A percentile compares a stretch with the other conserved stretches of the same genome.
These are phyloP conservation scores for Rhexocercosporidium sp. DNA, from an alignment of 2,329 filamentous ascomycete species.

Conservation along the genomic window DNA sequence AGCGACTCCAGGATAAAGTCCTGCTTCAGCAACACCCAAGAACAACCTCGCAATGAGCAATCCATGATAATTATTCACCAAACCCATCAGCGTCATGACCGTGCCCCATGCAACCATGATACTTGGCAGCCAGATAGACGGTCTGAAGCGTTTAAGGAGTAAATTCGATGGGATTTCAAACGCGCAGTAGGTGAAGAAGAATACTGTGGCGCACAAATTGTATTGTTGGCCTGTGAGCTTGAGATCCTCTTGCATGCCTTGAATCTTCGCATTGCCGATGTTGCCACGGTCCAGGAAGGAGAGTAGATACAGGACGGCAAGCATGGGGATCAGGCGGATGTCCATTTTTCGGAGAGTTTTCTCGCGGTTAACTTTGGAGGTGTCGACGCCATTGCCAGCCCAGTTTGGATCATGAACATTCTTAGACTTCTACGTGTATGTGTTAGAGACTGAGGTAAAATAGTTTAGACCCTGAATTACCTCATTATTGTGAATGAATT, in stretches of 20 bases:
- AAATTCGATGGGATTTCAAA: conserved; percentile 70
- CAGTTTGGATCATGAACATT: conserved; percentile 17
- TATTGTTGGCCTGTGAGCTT: conserved; percentile 50
- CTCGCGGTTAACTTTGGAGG: conserved; percentile 24
- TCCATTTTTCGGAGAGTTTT: conserved; percentile 55
- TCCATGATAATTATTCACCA: conserved; percentile 68
- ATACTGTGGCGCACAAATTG: conserved; percentile 41
- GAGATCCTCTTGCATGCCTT: conserved; percentile 65
- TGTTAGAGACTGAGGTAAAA: background rate
- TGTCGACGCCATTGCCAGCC: conserved; percentile 24
- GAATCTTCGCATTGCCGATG: conserved; percentile 73
- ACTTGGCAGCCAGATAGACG: conserved; percentile 66
- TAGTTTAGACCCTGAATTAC: background rate
- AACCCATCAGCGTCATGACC: conserved; percentile 69
- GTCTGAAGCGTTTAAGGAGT: conserved; percentile 46
- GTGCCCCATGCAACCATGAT: conserved; percentile 70
- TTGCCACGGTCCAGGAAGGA: conserved; percentile 75
- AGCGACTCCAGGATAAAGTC: conserved; percentile 43
- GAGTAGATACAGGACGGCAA: conserved; percentile 74
- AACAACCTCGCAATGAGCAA: conserved; percentile 52
- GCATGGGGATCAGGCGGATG: conserved; percentile 64
- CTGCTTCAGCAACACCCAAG: conserved; percentile 33
- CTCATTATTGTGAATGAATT: background rate
- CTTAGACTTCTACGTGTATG: background rate
- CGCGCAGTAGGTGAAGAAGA: conserved; percentile 62